Conservation (phyloP, 305 asterid genomes). For the Andrographis paniculata region DNA sequence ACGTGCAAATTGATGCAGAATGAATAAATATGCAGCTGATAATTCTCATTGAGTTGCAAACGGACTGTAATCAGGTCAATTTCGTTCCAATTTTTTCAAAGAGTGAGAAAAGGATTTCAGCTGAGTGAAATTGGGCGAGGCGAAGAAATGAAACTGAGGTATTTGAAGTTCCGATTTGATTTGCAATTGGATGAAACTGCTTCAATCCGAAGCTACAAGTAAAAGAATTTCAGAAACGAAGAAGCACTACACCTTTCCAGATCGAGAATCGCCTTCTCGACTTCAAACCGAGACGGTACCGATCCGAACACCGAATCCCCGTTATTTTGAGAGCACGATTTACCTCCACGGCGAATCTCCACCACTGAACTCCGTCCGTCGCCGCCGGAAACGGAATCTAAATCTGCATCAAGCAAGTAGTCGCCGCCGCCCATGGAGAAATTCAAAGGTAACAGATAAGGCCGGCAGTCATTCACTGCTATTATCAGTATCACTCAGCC, state of each 20-base stretch:
- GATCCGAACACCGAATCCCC: conserved; percentile 28
- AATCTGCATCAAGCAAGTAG: conserved; percentile 16
- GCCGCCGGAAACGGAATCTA: conserved; percentile 10
- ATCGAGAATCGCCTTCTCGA: conserved; percentile 41
- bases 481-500: too few species aligned
- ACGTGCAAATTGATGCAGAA: not conserved
- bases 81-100: too few species aligned
- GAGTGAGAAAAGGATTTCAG: too few species aligned
- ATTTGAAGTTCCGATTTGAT: too few species aligned
- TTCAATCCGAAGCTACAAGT: too few species aligned
- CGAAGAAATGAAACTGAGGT: too few species aligned
- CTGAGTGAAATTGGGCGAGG: too few species aligned
- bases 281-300: conserved; percentile 43
- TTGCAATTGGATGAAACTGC: too few species aligned
- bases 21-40: not conserved
- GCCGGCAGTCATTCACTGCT: not conserved
- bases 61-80: too few species aligned
- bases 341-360: conserved; percentile 9
- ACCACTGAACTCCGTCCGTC: conserved; percentile 11
- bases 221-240: too few species aligned
- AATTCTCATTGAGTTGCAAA: too few species aligned
- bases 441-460: conserved; percentile 14
- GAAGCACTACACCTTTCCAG: conserved; percentile 34
- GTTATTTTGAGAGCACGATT: conserved; percentile 2
- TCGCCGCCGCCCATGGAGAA: conserved; percentile 27